These are phyloP conservation scores for Ustilago shanxiensis DNA, from an alignment of 1,284 basidiomycete genomes.

Conservation along the genomic window DNA sequence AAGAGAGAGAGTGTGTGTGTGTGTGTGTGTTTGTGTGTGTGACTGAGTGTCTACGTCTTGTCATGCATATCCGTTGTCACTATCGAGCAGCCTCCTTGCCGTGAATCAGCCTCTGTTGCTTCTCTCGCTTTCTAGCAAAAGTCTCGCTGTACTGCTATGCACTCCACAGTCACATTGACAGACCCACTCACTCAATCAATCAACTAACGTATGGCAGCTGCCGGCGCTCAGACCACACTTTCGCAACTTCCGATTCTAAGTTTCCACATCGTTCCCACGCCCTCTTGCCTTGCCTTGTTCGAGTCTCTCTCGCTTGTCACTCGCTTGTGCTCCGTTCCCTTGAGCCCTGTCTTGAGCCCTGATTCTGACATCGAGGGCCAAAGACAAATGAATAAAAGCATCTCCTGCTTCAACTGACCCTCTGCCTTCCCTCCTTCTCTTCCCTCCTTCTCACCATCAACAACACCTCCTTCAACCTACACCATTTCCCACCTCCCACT, in stretches of 20 bases:
- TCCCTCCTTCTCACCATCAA: background rate
- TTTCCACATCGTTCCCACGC: constrained; percentile 10
- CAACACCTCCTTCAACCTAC: background rate
- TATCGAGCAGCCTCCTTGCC: background rate
- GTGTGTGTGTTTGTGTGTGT: too few relatives aligned
- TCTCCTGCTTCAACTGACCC: too few relatives aligned
- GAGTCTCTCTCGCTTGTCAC: background rate
- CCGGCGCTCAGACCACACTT: constrained; percentile 8
- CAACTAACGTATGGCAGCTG: too few relatives aligned
- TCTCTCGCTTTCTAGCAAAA: background rate
- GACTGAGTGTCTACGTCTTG: background rate
- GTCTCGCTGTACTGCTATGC: background rate
- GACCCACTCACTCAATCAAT: too few relatives aligned
- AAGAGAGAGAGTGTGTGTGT: too few relatives aligned
- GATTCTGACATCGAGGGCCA: background rate
- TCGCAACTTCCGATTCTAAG: constrained; percentile 12
- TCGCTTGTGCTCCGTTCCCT: background rate
- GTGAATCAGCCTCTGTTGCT: constrained; percentile 16
- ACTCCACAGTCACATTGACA: background rate
- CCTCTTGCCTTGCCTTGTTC: background rate
- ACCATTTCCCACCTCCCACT: background rate
- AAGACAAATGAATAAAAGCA: constrained; percentile 7
- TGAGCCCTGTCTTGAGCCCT: background rate
- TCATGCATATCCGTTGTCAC: constrained; percentile 10
- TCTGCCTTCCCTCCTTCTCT: background rate